Evolutionary conservation across 306 rosid genomes (phyloP), one percentile per base, ranked within the genome.

Genomic region (Datisca glomerata): DNA sequence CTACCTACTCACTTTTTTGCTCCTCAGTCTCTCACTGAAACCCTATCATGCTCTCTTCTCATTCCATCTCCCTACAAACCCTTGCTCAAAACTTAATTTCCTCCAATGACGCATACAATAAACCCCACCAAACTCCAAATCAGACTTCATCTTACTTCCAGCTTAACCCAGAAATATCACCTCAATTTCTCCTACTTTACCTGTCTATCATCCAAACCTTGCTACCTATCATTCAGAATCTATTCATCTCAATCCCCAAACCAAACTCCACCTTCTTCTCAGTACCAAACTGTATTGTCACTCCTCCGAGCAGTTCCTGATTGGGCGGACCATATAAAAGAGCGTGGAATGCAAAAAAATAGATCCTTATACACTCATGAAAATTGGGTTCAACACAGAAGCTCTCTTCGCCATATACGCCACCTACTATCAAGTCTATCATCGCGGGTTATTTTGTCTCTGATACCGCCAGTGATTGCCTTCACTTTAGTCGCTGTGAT

Each of bases 331-430:
- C 17, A 55, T 3, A 37, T 70, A 0, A 44, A 81, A 39, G 96
- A 86, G 57, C 94, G 80, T 0, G 96, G 96, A 25, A 63, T 86
- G 74, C 64, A 59, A 21, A 54, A 59, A 48, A 56, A 61, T 2
- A 70, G 94, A 7, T 33, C 65, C 13, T 79, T 81, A 16, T 86
- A 78, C 63, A 16, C 48, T 54, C 94, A 86, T 55, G 45, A 56
- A 6, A 49, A 70, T 17, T 86, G 96, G 96, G 67, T 70, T 33
- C 28, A 66, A 0, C 96, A 86, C 57, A 64, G 96, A 37, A 70
- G 77, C 81, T 81, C 96, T 7, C 79, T 70, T 59, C 96, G 96
- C 68, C 96, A 86, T 45, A 18, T 73, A 49, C 84, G 84, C 22
- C 96, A 86, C 68, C 11, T 86, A 0, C 47, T 73, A n/a, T 72